These are phyloP conservation scores for Microbotryum intermedium DNA, from an alignment of 1,284 basidiomycete genomes.

Conservation along the genomic window DNA sequence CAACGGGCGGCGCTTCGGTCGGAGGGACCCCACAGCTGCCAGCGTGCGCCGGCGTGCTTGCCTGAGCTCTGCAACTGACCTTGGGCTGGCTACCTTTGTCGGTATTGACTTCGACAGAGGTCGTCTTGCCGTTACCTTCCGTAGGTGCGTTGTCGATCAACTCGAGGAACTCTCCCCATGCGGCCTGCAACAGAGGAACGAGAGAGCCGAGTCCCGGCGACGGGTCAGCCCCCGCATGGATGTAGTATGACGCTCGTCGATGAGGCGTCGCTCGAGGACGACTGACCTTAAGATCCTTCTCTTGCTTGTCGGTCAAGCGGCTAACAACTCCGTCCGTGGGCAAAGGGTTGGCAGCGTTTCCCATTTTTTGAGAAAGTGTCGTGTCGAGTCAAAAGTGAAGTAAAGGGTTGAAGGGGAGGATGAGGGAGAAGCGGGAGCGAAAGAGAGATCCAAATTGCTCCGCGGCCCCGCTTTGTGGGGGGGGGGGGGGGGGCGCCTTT, in stretches of 20 bases:
- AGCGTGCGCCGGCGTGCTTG: neutral
- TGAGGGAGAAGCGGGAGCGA: neutral
- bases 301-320: constrained; percentile 37
- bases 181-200: neutral
- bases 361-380: no score
- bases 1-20: no score
- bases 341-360: neutral
- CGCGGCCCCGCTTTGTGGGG: neutral
- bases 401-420: neutral
- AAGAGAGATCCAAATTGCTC: neutral
- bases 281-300: constrained; percentile 35
- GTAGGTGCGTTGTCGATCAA: constrained; percentile 27
- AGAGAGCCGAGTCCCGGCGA: neutral
- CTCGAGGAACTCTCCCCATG: constrained; percentile 20
- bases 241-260: constrained; percentile 28
- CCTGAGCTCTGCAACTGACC: constrained; percentile 29
- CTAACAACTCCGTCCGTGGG: constrained; percentile 33
- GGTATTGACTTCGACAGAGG: constrained; percentile 15
- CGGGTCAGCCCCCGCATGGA: constrained; percentile 6
- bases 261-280: constrained; percentile 3
- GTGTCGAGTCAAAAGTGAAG: no score
- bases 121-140: constrained; percentile 5
- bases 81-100: constrained; percentile 31
- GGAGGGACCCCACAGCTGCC: neutral
- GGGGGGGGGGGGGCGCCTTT: no score